Conservation (phyloP, 768 basidiomycete genomes). For the Pisolithus albus region DNA sequence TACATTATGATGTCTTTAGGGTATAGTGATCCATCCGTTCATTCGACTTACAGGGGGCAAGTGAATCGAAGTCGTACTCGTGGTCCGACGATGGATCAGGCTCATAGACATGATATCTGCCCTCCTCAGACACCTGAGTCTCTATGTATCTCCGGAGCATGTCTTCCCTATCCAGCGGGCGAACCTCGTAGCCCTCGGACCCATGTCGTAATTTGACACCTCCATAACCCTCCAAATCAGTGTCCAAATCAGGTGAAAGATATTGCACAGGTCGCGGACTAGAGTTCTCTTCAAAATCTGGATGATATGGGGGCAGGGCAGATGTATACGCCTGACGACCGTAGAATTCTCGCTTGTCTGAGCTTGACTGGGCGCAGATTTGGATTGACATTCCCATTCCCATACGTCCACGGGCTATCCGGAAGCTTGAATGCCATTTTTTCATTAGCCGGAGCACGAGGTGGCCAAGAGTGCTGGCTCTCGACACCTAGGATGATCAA, state of each 20-base stretch:
- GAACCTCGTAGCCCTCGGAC: conserved; percentile 80
- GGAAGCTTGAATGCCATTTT: conserved; percentile 42
- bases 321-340: conserved; percentile 33
- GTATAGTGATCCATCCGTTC: neutral
- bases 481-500: conserved; percentile 25
- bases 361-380: conserved; percentile 58
- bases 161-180: conserved; percentile 52
- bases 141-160: conserved; percentile 54
- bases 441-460: conserved; percentile 48
- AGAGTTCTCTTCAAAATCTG: conserved; percentile 46
- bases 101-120: conserved; percentile 63
- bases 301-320: conserved; percentile 68
- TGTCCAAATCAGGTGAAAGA: conserved; percentile 13
- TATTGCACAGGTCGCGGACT: conserved; percentile 13
- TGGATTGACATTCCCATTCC: conserved; percentile 72
- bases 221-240: conserved; percentile 27
- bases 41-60: neutral
- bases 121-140: conserved; percentile 46
- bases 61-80: conserved; percentile 28
- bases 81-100: conserved; percentile 47
- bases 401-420: conserved; percentile 80
- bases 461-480: conserved; percentile 58
- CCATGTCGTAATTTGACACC: conserved; percentile 52
- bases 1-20: conserved; percentile 19
- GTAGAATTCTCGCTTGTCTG: conserved; percentile 26